Conservation (phyloP, 1,284 basidiomycete genomes). For the Trichosporon inkin region DNA sequence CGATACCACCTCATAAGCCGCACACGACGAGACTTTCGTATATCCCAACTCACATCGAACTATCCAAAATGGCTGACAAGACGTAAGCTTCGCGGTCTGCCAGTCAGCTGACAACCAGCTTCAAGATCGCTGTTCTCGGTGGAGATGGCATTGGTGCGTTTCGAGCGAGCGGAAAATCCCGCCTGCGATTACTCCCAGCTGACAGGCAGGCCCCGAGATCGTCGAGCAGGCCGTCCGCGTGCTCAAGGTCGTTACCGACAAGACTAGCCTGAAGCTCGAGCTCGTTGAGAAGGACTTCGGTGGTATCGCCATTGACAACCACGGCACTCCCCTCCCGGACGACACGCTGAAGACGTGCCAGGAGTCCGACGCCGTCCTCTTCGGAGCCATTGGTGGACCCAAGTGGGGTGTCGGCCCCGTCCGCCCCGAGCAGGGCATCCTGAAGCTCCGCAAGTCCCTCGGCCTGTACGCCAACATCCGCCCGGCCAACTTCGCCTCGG, state of each 20-base stretch:
- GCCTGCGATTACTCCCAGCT: conserved; percentile 8
- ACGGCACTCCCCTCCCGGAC: conserved; percentile 77
- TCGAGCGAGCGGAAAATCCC: neutral
- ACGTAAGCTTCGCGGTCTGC: conserved; percentile 15
- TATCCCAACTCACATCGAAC: neutral
- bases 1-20: neutral
- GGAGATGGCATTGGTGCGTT: conserved; percentile 92
- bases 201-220: conserved; percentile 78
- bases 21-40: neutral
- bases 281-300: conserved; percentile 71
- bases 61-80: conserved; percentile 22
- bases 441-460: conserved; percentile 86
- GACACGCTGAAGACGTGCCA: conserved; percentile 82
- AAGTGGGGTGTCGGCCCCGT: conserved; percentile 96
- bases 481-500: conserved; percentile 89
- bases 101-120: conserved; percentile 45
- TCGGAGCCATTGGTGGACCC: conserved; percentile 94
- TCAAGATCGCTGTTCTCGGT: conserved; percentile 80
- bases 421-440: conserved; percentile 91
- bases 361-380: conserved; percentile 82
- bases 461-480: conserved; percentile 98
- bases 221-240: conserved; percentile 83
- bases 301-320: conserved; percentile 84
- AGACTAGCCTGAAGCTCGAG: conserved; percentile 70
- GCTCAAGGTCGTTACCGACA: conserved; percentile 68